Base-by-base conservation (phyloP, 352 stramenopile genomes). In the Phytophthora citrophthora region DNA sequence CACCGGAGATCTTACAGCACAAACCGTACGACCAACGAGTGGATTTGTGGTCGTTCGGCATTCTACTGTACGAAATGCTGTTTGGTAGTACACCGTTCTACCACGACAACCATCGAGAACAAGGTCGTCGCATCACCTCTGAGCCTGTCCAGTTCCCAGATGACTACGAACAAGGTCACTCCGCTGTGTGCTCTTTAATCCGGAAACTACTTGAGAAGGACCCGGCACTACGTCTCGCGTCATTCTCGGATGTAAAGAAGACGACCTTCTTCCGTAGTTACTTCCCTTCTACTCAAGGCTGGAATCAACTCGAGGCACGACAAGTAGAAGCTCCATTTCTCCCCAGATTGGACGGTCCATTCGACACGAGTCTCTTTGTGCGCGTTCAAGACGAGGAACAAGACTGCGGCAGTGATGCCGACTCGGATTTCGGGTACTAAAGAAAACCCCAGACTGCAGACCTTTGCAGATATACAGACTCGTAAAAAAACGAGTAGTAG, bases 21-120 rank as follows among this genome's bases (percentile, higher is more conserved):
- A 44, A 83, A 49, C 57, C 69, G 18, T 89, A 94, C 64, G 80
- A 87, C 49, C 69, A 81, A 41, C 64, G 76, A 10, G 78, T 83
- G 12, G 83, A 94, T 62, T 32, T 94, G 15, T 92, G 86, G 83
- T 74, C 81, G 10, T 89, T 94, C 36, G 86, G 93, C 20, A 95
- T 91, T 53, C 46, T 94, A 44, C 50, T 94, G 51, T 91, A 85
- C 48, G 84, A 91, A 41, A 63, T 91, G 49, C 55, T 91, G 9
- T 82, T 82, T 34, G 84, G 75, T 5, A 41, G 36, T 2, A 89
- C 82, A 10, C 82, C 84, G 15, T 99, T 99, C 66, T 98, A 98
- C 67, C 77, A 89, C 48, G 15, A 60, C 1, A 97, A 96, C 43
- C 58, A 54, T 2, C 84, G 86, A 20, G 80, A 90, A 29, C 82